Base-by-base conservation (phyloP, 345 rosid genomes). In the Lepidium africanum region DNA sequence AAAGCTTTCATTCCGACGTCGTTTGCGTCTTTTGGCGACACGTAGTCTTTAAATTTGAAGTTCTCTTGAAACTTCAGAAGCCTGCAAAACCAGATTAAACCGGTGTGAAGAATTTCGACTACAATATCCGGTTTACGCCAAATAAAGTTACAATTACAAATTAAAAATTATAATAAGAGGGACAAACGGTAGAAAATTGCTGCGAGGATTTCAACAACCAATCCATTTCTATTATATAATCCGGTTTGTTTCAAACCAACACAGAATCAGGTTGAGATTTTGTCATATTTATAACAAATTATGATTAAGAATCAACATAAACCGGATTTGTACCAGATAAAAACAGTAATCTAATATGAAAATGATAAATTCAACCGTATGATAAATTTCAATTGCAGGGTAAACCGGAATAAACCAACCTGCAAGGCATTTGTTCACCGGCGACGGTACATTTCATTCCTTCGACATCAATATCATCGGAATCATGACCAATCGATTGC, bases 341-440 rank as follows among this genome's bases (percentile, higher is more conserved):
- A 21, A 21, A 21, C 23, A 3, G 23, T 21, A 21, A 21, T 21
- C 23, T 21, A 14, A 35, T 3, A 55, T 36, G n/a, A 17, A 45
- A 45, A 45, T 15, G 5, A 45, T 45, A 36, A 38, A 48, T 8
- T 30, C 3, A 50, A 50, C 40, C 41, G 38, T n/a, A n/a, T n/a
- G n/a, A n/a, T n/a, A n/a, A n/a, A n/a, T n/a, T n/a, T n/a, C n/a
- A 14, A 8, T 23, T 16, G 5, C 25, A 30, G 19, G 0, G 27
- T 65, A 49, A 65, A 57, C 76, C 71, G 66, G 35, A 68, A 19
- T 45, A 46, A 67, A 74, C 73, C 58, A 60, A 74, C 80, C 97
- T 76, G 78, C 99, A 91, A 1, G 99, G 96, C 97, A 91, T 94
- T 75, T 94, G 97, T 77, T 94, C 99, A 0, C 97, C 99, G 1